Evolutionary conservation across 2,329 filamentous ascomycete species (phyloP).

Genomic region (Fusarium poae): DNA sequence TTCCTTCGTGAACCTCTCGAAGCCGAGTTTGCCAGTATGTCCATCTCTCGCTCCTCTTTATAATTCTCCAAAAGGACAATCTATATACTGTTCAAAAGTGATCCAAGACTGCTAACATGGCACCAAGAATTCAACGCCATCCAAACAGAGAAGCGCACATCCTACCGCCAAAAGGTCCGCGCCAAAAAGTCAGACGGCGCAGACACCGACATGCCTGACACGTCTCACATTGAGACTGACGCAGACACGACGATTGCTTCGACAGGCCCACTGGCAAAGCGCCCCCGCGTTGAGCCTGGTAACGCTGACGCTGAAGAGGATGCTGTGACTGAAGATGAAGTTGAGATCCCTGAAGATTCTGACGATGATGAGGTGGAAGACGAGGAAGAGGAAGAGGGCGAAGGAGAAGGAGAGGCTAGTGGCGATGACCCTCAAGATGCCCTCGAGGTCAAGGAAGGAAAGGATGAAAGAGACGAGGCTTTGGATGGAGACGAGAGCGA

Average conservation of each 20-base stretch:
- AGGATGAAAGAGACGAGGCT: slow-evolving; percentile 70
- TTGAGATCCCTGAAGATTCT: slow-evolving; percentile 60
- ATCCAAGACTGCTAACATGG: slow-evolving; percentile 3
- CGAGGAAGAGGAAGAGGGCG: slow-evolving; percentile 56
- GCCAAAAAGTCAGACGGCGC: slow-evolving; percentile 66
- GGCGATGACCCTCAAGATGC: slow-evolving; percentile 68
- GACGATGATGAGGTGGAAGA: slow-evolving; percentile 64
- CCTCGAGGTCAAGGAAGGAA: slow-evolving; percentile 62
- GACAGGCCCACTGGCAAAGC: slow-evolving; percentile 56
- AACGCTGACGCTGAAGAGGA: slow-evolving; percentile 56
- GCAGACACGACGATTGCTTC: slow-evolving; percentile 52
- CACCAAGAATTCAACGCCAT: slow-evolving; percentile 76
- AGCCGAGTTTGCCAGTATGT: slow-evolving; percentile 80
- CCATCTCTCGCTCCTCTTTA: slow-evolving; percentile 3
- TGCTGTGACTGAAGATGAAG: slow-evolving; percentile 57
- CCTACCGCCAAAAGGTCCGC: slow-evolving; percentile 77
- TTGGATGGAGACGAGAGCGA: slow-evolving; percentile 73
- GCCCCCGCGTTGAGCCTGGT: slow-evolving; percentile 61
- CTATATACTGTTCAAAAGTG: neutral
- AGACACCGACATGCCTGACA: slow-evolving; percentile 57
- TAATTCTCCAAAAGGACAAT: neutral
- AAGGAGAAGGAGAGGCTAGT: slow-evolving; percentile 61
- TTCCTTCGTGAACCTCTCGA: slow-evolving; percentile 77
- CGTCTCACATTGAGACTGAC: slow-evolving; percentile 44
- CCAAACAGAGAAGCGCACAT: slow-evolving; percentile 80